Evolutionary conservation across 2,329 filamentous ascomycete genomes (phyloP).

Genomic region (Madurella fahalii): DNA sequence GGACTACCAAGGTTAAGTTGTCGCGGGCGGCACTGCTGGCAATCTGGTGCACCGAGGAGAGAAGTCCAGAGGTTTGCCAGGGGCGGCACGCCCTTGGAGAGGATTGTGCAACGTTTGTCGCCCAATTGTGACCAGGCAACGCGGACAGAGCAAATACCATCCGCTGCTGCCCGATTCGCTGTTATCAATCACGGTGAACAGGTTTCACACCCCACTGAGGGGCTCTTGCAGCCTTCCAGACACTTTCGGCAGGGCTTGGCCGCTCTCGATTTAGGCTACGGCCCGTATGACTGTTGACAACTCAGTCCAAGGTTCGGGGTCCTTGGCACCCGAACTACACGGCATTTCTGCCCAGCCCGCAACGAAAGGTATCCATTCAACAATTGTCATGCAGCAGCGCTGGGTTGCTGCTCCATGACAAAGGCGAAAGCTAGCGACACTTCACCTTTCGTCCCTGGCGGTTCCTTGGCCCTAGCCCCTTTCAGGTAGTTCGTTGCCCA

Average conservation of each 20-base stretch:
- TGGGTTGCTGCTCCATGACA: not conserved
- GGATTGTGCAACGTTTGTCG: not conserved
- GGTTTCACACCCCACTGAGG: not conserved
- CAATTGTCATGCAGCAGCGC: slow-evolving; percentile 3
- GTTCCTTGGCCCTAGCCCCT: slow-evolving; percentile 1
- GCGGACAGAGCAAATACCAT: not conserved
- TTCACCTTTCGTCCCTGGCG: slow-evolving; percentile 1
- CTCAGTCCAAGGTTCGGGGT: slow-evolving; percentile 7
- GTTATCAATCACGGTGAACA: not conserved
- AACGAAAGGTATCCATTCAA: not conserved
- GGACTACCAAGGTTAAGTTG: not conserved
- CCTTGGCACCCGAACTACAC: slow-evolving; percentile 16
- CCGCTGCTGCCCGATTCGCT: slow-evolving; percentile 9
- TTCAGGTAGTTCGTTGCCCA: slow-evolving; percentile 12
- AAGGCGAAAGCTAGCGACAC: slow-evolving; percentile 7
- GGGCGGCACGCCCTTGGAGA: not conserved
- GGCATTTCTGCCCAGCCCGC: slow-evolving; percentile 17
- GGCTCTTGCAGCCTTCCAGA: slow-evolving; percentile 6
- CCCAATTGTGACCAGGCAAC: slow-evolving; percentile 5
- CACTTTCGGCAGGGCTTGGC: slow-evolving; percentile 1
- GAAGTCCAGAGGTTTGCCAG: not conserved
- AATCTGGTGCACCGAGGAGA: not conserved
- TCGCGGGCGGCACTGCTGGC: not conserved
- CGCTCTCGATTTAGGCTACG: slow-evolving; percentile 6
- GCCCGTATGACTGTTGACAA: slow-evolving; percentile 11